phyloP scores from a whole-genome alignment of 768 basidiomycete species.

The Collybia sp. region DNA sequence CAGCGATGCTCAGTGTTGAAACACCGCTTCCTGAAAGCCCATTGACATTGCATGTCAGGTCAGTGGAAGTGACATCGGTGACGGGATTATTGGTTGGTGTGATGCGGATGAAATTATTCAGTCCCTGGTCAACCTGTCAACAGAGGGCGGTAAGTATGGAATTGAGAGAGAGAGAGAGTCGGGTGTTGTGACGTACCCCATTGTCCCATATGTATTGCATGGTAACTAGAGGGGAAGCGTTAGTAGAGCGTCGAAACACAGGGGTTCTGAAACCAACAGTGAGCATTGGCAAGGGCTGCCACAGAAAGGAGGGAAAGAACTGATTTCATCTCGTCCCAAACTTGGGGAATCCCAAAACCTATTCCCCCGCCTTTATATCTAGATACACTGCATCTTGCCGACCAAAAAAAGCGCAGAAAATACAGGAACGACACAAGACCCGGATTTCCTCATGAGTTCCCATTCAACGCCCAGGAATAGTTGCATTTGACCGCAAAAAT shows the following conservation, averaged over 20 bases:
- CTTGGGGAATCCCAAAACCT: too few relatives aligned
- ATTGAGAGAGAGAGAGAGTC: background rate
- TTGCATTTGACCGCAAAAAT: too few relatives aligned
- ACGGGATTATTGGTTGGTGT: constrained; percentile 52
- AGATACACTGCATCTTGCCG: too few relatives aligned
- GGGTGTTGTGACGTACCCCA: constrained; percentile 24
- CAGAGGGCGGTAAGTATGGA: background rate
- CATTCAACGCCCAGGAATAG: too few relatives aligned
- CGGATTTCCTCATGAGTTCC: too few relatives aligned
- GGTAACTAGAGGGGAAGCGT: constrained; percentile 26
- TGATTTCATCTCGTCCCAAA: constrained; percentile 25
- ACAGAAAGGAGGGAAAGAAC: constrained; percentile 25
- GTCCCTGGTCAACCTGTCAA: constrained; percentile 37
- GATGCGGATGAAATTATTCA: constrained; percentile 40
- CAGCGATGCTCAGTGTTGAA: constrained; percentile 33
- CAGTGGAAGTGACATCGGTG: constrained; percentile 48
- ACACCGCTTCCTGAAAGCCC: constrained; percentile 38
- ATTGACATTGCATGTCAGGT: constrained; percentile 49
- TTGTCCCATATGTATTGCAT: constrained; percentile 50
- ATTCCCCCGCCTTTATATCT: too few relatives aligned
- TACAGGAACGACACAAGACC: too few relatives aligned
- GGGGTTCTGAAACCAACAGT: constrained; percentile 19
- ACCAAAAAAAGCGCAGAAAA: too few relatives aligned
- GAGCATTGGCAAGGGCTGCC: constrained; percentile 32
- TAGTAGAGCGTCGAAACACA: background rate